phyloP scores from a whole-genome alignment of 805 yeast genomes.

The Metschnikowia vanudenii region DNA sequence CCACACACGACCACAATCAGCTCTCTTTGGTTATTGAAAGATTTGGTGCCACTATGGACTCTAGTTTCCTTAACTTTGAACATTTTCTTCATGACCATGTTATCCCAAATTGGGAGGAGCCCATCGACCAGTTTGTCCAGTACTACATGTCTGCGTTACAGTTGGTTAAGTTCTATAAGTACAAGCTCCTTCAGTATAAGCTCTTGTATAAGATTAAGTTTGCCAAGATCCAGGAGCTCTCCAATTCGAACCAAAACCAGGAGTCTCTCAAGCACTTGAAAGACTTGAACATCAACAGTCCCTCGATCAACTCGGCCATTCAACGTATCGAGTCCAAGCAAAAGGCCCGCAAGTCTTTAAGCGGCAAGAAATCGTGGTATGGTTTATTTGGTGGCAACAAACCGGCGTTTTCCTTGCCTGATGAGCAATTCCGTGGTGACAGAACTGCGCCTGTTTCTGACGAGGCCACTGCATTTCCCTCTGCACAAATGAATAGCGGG shows the following conservation, averaged over 20 bases:
- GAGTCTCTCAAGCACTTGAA: conserved; percentile 28
- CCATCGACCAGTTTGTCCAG: conserved; percentile 47
- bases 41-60: conserved; percentile 54
- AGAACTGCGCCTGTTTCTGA: conserved; percentile 1
- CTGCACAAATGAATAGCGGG: conserved; percentile 16
- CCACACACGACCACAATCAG: conserved; percentile 22
- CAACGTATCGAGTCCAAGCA: conserved; percentile 31
- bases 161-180: conserved; percentile 48
- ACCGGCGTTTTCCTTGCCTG: conserved; percentile 17
- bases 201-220: conserved; percentile 40
- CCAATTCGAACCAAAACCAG: conserved; percentile 24
- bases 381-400: conserved; percentile 44
- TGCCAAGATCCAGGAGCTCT: conserved; percentile 37
- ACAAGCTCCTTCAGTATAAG: conserved; percentile 50
- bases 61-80: conserved; percentile 49
- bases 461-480: conserved; percentile 4
- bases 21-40: conserved; percentile 42
- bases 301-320: conserved; percentile 37
- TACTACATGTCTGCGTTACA: conserved; percentile 44
- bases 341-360: conserved; percentile 14
- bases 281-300: conserved; percentile 36
- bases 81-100: conserved; percentile 38
- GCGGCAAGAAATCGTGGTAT: conserved; percentile 39
- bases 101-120: conserved; percentile 48
- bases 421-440: conserved; percentile 6